Evolutionary conservation across 2,329 filamentous ascomycete genomes (phyloP).

Genomic region (Aspergillus sp.): DNA sequence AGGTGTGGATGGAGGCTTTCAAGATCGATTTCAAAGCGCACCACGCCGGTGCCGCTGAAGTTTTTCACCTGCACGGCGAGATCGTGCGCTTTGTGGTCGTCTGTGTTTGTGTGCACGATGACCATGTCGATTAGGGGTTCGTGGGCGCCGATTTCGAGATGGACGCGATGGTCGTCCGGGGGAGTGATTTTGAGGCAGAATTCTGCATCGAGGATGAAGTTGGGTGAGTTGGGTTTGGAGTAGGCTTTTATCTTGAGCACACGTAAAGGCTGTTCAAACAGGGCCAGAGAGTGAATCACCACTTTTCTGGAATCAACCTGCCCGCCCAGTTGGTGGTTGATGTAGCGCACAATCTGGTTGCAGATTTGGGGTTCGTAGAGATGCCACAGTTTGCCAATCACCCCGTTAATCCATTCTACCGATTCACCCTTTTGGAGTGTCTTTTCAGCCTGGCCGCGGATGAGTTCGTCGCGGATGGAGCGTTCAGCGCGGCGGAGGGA

Average conservation of each 20-base stretch:
- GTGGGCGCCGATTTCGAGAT: conserved; percentile 3
- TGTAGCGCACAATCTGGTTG: conserved; percentile 7
- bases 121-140: conserved; percentile 8
- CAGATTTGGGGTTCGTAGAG: conserved; percentile 10
- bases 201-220: conserved; percentile 9
- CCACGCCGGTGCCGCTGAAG: conserved; percentile 5
- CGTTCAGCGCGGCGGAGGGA: conserved; percentile 8
- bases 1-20: conserved; percentile 7
- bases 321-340: conserved; percentile 8
- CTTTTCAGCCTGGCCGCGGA: conserved; percentile 8
- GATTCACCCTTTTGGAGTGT: conserved; percentile 7
- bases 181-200: conserved; percentile 7
- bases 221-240: conserved; percentile 4
- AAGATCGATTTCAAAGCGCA: conserved; percentile 11
- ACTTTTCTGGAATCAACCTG: conserved; percentile 4
- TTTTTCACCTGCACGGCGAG: conserved; percentile 8
- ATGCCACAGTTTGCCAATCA: conserved; percentile 9
- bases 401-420: conserved; percentile 10
- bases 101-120: conserved; percentile 5
- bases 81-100: conserved; percentile 5
- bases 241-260: conserved; percentile 5
- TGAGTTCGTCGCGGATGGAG: conserved; percentile 8
- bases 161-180: conserved; percentile 1
- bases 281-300: conserved; percentile 8
- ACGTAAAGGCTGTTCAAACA: conserved; percentile 8